These are phyloP conservation scores for Eucalyptus melliodora DNA, from an alignment of 345 rosid genomes.

Conservation along the genomic window DNA sequence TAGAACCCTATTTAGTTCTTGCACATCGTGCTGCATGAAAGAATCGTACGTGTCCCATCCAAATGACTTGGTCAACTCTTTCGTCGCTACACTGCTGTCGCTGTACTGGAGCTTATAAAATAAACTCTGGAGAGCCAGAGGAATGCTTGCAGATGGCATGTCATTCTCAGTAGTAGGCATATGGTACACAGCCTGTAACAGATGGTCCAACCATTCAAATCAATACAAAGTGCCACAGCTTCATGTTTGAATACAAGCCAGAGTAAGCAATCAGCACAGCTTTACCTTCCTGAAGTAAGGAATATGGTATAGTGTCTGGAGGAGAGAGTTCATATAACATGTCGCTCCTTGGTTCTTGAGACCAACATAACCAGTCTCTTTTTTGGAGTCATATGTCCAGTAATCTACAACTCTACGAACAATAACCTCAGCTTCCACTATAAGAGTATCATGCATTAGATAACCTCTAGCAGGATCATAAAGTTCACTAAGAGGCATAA, in stretches of 20 bases:
- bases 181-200: constrained; percentile 86
- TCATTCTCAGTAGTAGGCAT: constrained; percentile 98
- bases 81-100: constrained; percentile 91
- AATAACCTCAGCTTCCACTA: constrained; percentile 86
- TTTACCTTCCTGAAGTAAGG: constrained; percentile 95
- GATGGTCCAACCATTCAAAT: not conserved
- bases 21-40: constrained; percentile 99
- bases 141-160: constrained; percentile 87
- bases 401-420: constrained; percentile 77
- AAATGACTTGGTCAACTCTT: constrained; percentile 90
- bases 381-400: constrained; percentile 84
- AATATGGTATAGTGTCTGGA: constrained; percentile 84
- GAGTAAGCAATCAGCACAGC: not conserved
- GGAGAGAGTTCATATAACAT: constrained; percentile 96
- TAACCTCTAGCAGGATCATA: constrained; percentile 86
- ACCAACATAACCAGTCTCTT: constrained; percentile 96
- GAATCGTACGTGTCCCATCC: constrained; percentile 99
- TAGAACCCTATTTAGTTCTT: constrained; percentile 89
- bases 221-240: not conserved
- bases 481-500: constrained; percentile 86
- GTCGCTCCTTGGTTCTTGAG: constrained; percentile 99
- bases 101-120: constrained; percentile 94
- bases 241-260: not conserved
- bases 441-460: constrained; percentile 62
- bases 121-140: constrained; percentile 94